phyloP scores from a whole-genome alignment of 345 rosid genomes.

The Acer campestre region DNA sequence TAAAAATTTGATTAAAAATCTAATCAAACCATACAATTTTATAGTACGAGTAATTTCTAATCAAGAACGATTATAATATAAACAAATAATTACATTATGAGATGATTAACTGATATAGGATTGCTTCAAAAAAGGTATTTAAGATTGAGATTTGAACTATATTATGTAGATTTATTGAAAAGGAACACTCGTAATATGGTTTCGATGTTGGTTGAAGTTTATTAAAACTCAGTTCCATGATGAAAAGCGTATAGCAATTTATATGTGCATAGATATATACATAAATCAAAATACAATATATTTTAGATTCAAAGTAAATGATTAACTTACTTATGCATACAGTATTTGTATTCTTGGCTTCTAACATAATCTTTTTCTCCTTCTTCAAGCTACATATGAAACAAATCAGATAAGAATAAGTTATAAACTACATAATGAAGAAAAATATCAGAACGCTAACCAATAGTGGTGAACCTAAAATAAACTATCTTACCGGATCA shows the following conservation, averaged over 20 bases:
- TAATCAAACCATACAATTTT: too few relatives aligned
- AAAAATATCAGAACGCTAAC: background rate
- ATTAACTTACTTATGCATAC: slow-evolving; percentile 76
- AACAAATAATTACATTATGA: too few relatives aligned
- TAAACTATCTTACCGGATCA: slow-evolving; percentile 59
- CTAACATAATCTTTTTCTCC: slow-evolving; percentile 76
- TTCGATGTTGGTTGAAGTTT: background rate
- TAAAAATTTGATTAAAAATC: too few relatives aligned
- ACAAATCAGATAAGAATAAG: slow-evolving; percentile 1
- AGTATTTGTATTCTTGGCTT: slow-evolving; percentile 81
- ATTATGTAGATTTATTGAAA: background rate
- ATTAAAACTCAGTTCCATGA: background rate
- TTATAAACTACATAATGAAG: background rate
- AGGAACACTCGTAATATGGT: background rate
- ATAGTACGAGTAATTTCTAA: too few relatives aligned
- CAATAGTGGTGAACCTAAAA: background rate
- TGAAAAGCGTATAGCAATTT: background rate
- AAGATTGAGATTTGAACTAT: background rate
- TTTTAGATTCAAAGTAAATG: background rate
- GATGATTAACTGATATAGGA: too few relatives aligned
- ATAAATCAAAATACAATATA: background rate
- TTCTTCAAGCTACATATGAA: slow-evolving; percentile 68
- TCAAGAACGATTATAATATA: too few relatives aligned
- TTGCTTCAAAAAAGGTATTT: too few relatives aligned
- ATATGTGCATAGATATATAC: background rate